Evolutionary conservation across 208 protist genomes (phyloP).

Genomic region (Acanthamoeba culbertsoni): DNA sequence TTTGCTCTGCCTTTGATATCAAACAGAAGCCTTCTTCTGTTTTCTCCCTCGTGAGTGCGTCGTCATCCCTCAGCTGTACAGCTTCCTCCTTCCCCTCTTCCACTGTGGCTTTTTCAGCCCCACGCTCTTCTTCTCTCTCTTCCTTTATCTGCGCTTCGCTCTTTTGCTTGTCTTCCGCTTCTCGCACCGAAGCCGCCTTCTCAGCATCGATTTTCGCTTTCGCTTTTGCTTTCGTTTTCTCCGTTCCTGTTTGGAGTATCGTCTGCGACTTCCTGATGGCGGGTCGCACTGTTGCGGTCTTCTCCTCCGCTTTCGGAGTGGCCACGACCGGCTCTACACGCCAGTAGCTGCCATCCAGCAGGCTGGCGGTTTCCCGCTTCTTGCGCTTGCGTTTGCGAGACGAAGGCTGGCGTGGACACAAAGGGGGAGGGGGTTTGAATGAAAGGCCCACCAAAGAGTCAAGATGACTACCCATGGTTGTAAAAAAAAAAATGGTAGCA

Average conservation of each 20-base stretch:
- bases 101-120: too few species aligned
- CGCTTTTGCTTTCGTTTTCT: not conserved
- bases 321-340: not conserved
- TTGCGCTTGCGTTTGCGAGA: not conserved
- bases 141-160: not conserved
- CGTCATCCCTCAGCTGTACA: not conserved
- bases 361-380: not conserved
- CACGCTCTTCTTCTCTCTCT: not conserved
- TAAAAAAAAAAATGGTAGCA: too few species aligned
- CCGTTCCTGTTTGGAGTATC: too few species aligned
- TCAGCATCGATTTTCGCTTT: not conserved
- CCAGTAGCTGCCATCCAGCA: constrained; percentile 11
- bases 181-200: not conserved
- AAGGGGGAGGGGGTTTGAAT: not conserved
- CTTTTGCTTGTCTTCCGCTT: not conserved
- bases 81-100: not conserved
- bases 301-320: not conserved
- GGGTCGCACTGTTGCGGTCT: not conserved
- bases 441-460: not conserved
- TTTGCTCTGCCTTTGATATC: too few species aligned
- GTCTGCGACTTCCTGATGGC: too few species aligned
- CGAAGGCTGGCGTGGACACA: not conserved
- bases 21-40: not conserved
- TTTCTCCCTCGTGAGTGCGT: not conserved
- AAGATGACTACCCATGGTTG: too few species aligned